Percentiles rank a stretch among this genome's conserved stretches.
Evolutionary conservation across 2,329 filamentous ascomycete species (phyloP).

Genomic region (Dactylellina haptotyla): DNA sequence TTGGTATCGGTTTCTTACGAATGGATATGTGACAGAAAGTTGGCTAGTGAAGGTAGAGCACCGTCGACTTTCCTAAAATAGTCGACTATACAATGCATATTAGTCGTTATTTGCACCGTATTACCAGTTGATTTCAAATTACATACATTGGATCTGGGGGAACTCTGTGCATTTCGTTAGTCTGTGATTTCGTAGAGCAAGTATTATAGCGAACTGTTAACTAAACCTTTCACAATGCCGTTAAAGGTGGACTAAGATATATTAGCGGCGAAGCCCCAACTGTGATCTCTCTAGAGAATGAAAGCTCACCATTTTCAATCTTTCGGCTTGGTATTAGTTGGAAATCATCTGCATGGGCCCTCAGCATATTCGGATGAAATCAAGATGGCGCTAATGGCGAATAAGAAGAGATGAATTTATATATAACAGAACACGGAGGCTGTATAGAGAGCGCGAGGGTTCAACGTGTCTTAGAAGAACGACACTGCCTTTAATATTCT

Average conservation of each 20-base stretch:
- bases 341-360: background rate
- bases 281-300: background rate
- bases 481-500: background rate
- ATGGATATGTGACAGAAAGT: slow-evolving; percentile 91
- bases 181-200: background rate
- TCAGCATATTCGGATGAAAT: no score
- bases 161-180: slow-evolving; percentile 69
- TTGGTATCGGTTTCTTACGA: slow-evolving; percentile 47
- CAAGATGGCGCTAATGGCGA: no score
- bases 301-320: slow-evolving; percentile 25
- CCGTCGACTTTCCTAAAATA: slow-evolving; percentile 74
- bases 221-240: slow-evolving; percentile 68
- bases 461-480: background rate
- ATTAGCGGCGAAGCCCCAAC: background rate
- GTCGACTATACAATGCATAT: slow-evolving; percentile 71
- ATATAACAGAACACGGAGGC: no score
- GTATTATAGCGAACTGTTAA: background rate
- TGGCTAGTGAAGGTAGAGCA: slow-evolving; percentile 73
- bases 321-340: background rate
- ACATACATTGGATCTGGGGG: slow-evolving; percentile 75
- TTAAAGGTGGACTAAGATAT: slow-evolving; percentile 77
- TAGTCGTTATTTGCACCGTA: background rate
- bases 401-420: no score
- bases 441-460: no score
- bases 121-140: slow-evolving; percentile 5